A percentile compares a stretch with the other conserved stretches of the same genome.
Evolutionary conservation across 1,139 yeast genomes (phyloP).

Genomic region (Martiniozyma asiatica): DNA sequence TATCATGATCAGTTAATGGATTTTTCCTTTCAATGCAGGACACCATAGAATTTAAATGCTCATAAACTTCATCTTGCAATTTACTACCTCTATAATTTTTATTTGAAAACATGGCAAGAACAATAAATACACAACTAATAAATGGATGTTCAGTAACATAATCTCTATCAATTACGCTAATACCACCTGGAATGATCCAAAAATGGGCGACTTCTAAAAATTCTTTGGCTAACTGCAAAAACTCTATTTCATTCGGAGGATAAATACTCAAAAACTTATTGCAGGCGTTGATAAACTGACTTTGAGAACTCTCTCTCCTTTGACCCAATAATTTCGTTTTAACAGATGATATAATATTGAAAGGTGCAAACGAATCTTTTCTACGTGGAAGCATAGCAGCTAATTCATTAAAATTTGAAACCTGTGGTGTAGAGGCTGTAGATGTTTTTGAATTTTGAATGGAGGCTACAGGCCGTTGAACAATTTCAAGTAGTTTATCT

Average conservation of each 20-base stretch:
- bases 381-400: no score
- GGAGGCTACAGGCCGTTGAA: no score
- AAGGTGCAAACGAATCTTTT: no score
- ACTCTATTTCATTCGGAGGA: slow-evolving; percentile 25
- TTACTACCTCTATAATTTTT: slow-evolving; percentile 33
- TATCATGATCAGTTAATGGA: slow-evolving; percentile 41
- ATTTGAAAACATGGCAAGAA: slow-evolving; percentile 39
- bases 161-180: slow-evolving; percentile 28
- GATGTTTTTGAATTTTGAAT: no score
- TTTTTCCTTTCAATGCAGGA: slow-evolving; percentile 21
- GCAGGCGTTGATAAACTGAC: slow-evolving; percentile 20
- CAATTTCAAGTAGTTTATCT: no score
- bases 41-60: slow-evolving; percentile 32
- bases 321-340: no score
- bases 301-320: no score
- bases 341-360: no score
- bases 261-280: slow-evolving; percentile 33
- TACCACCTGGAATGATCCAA: slow-evolving; percentile 46
- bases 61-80: slow-evolving; percentile 32
- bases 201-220: slow-evolving; percentile 36
- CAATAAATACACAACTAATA: slow-evolving; percentile 37
- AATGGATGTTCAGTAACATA: slow-evolving; percentile 36
- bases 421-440: no score
- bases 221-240: slow-evolving; percentile 29
- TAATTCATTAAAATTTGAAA: no score